Conservation (phyloP, 352 stramenopile species). For the Phytophthora cactorum region DNA sequence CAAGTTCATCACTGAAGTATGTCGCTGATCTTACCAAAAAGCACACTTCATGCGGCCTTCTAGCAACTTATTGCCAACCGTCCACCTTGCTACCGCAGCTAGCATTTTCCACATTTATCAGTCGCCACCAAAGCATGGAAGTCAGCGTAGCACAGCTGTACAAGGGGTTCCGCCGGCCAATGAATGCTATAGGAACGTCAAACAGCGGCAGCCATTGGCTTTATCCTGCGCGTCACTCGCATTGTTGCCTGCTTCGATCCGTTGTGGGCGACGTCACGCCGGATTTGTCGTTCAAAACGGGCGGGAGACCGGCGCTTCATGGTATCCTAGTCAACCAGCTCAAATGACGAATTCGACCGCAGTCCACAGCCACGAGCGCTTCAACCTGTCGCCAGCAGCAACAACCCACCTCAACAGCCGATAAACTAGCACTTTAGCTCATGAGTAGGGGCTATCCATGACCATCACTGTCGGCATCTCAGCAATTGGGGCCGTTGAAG, state of each 20-base stretch:
- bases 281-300: constrained; percentile 3
- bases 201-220: constrained; percentile 16
- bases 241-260: not conserved
- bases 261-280: constrained; percentile 15
- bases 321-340: not conserved
- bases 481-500: not conserved
- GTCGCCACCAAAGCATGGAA: no score
- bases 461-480: not conserved
- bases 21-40: not conserved
- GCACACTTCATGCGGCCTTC: not conserved
- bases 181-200: not conserved
- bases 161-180: constrained; percentile 1
- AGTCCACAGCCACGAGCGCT: not conserved
- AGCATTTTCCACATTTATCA: no score
- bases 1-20: not conserved
- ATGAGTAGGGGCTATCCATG: not conserved
- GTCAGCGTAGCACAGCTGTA: no score
- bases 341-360: constrained; percentile 12
- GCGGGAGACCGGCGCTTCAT: not conserved
- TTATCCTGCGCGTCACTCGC: constrained; percentile 12
- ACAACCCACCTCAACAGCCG: constrained; percentile 12
- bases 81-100: no score
- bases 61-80: no score
- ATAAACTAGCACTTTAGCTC: not conserved
- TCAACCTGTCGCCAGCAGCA: constrained; percentile 5